Base-by-base conservation (phyloP, 805 yeast species). In the Kluyveromyces starmeri region DNA sequence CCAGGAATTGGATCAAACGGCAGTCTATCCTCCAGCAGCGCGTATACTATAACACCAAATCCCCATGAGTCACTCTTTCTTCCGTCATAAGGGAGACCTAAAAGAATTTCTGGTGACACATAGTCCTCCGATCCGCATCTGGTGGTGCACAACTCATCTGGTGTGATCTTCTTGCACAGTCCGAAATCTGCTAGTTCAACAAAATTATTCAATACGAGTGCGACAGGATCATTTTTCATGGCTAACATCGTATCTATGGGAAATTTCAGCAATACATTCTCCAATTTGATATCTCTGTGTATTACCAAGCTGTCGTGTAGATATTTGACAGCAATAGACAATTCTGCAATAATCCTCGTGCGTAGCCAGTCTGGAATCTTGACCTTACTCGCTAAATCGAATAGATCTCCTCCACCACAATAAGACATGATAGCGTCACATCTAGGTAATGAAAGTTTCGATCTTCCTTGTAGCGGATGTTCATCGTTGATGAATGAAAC, bases 61-160 rank as follows among this genome's bases (percentile, higher is more conserved):
- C 96, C 84, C 99, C 99, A 92, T 13, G 88, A 67, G 55, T 92
- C 99, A 32, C 92, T 80, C 43, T 83, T 75, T 34, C 82, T 71
- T 9, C 99, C 99, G 49, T 89, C 89, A 51, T 92, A 92, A 5
- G 85, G 80, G 37, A 83, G 67, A 1, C 97, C 97, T 75, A 92
- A 73, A 24, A 92, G 62, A 16, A 92, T 61, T 51, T 92, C 99
- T 0, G 98, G 99, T 0, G 96, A 80, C 5, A 92, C 95, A 49
- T 92, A 92, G 54, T 92, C 98, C 43, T 84, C 96, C 1, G 95
- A 83, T 0, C 99, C 98, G 57, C 98, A 92, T 41, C 97, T 62
- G 1, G 97, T 89, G 2, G 83, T 70, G 17, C 94, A 66, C 38
- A 79, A 82, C 43, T 72, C 64, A 1, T 63, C 67, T 1, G 74